Base-by-base conservation (phyloP, 2,329 filamentous ascomycete species). In the Escovopsis sp. region DNA sequence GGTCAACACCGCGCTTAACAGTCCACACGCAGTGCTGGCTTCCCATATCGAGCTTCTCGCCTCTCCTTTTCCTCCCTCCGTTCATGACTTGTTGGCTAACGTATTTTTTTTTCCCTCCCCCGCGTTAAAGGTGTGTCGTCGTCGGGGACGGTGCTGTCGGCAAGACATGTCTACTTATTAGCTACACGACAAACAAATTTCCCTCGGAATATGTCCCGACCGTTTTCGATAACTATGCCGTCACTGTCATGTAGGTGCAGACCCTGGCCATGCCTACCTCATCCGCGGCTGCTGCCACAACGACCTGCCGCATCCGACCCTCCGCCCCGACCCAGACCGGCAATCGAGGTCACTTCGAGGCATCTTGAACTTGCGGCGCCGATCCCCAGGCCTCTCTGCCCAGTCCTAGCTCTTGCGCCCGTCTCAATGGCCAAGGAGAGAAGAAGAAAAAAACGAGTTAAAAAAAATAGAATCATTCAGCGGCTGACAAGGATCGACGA, bases 161-260 rank as follows among this genome's bases (percentile, higher is more conserved):
- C 65, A 98, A 98, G 75, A 98, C 91, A 53, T 98, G 91, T 69
- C 79, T 98, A 51, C 79, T 98, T 61, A 98, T 98, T 70, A 94
- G 86, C 63, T 98, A 98, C 69, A 98, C 91, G 51, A 98, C 91
- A 51, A 98, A 98, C 75, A 96, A 96, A 59, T 98, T 98, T 65
- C 91, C 91, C 33, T 95, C 88, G 57, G 91, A 98, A 88, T 98
- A 98, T 65, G 91, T 98, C 45, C 91, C 91, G 41, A 98, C 91
- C 28, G 91, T 98, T 50, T 98, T 98, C 66, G 91, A 98, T 67
- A 98, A 98, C 69, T 98, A 98, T 75, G 91, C 91, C 45, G 91
- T 98, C 62, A 98, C 91, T 52, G 91, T 98, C 54, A 98, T 98
- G 91, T 95, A 75, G 80, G 87, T 81, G 44, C 47, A 34, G 4